Evolutionary conservation across 2,329 filamentous ascomycete genomes (phyloP).

Genomic region (Penicillium frequentans): DNA sequence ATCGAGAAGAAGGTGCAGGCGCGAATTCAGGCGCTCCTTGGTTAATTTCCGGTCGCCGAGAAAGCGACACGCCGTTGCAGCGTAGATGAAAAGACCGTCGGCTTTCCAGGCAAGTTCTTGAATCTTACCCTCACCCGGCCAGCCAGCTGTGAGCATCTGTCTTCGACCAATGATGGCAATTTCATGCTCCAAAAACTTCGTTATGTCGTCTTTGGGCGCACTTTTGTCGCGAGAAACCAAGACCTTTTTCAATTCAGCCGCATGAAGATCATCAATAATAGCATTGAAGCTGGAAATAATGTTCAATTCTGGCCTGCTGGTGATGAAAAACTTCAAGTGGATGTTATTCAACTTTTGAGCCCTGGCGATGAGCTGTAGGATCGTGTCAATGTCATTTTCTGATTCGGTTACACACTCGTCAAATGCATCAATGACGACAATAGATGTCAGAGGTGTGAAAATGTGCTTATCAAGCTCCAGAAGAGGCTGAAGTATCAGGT

Average conservation of each 20-base stretch:
- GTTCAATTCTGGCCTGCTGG: slow-evolving; percentile 1
- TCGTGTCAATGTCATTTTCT: background rate
- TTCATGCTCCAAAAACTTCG: background rate
- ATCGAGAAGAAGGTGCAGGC: background rate
- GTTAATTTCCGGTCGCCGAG: background rate
- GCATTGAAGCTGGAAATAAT: background rate
- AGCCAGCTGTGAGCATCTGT: background rate
- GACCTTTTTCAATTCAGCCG: background rate
- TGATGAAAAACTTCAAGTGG: slow-evolving; percentile 21
- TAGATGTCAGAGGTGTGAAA: background rate
- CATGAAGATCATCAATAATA: background rate
- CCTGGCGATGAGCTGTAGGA: background rate
- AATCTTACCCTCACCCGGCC: background rate
- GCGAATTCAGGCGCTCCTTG: background rate
- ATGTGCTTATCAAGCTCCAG: background rate
- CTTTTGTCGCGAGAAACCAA: background rate
- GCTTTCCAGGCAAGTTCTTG: background rate
- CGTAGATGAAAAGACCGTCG: background rate
- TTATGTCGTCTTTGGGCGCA: background rate
- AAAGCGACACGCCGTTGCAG: background rate
- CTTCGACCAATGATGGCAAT: background rate
- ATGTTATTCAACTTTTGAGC: background rate
- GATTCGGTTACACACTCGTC: slow-evolving; percentile 23
- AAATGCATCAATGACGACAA: slow-evolving; percentile 18
- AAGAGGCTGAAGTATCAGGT: background rate